These are phyloP conservation scores for Neonectria magnoliae DNA, from an alignment of 2,329 filamentous ascomycete genomes.

Conservation along the genomic window DNA sequence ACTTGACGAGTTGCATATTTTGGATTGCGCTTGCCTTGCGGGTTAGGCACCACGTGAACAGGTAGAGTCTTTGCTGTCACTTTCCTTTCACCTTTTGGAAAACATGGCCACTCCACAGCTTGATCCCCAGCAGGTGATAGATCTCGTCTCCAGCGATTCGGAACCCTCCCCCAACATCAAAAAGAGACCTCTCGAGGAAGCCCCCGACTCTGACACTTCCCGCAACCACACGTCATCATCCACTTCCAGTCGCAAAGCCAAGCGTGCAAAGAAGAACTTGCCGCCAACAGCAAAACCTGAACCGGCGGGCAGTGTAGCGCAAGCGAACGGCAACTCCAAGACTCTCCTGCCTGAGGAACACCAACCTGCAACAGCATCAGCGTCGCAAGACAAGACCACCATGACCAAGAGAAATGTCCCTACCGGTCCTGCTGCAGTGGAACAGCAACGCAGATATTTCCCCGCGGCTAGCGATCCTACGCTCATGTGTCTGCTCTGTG, in stretches of 20 bases:
- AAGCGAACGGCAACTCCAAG: conserved; percentile 26
- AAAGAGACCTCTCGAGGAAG: conserved; percentile 45
- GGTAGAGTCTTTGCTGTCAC: conserved; percentile 15
- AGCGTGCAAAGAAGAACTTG: conserved; percentile 34
- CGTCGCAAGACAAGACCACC: conserved; percentile 16
- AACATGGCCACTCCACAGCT: conserved; percentile 32
- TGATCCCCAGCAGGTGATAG: conserved; percentile 37
- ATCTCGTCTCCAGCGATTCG: conserved; percentile 39
- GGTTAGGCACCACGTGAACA: conserved; percentile 3
- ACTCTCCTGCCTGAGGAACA: background rate
- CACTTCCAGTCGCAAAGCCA: conserved; percentile 29
- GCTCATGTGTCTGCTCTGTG: conserved; percentile 63
- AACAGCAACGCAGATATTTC: conserved; percentile 61
- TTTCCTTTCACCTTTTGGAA: conserved; percentile 7
- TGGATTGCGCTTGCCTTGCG: background rate
- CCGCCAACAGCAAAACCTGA: conserved; percentile 12
- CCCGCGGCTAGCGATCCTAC: conserved; percentile 56
- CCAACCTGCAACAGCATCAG: conserved; percentile 1
- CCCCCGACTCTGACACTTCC: conserved; percentile 20
- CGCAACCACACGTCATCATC: conserved; percentile 15
- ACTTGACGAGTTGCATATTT: background rate
- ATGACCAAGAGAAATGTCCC: conserved; percentile 39
- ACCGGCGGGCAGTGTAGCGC: background rate
- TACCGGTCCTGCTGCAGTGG: conserved; percentile 47
- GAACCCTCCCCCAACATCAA: conserved; percentile 33